Evolutionary conservation across 495 filamentous ascomycete species (phyloP).

Genomic region (Podospora bellae-mahoneyi): DNA sequence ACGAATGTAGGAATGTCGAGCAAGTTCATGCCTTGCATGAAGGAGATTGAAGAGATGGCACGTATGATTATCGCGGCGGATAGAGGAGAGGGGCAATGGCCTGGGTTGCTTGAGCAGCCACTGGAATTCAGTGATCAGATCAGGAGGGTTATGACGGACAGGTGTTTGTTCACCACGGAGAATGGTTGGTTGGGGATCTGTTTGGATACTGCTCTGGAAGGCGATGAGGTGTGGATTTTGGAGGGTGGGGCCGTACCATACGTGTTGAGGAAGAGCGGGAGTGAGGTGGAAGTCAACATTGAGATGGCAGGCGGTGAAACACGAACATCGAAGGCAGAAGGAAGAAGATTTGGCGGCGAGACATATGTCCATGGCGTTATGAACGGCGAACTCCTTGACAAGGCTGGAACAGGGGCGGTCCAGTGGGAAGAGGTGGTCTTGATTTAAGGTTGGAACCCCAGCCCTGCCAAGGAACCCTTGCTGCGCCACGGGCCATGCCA

Average conservation of each 20-base stretch:
- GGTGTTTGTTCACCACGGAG: conserved; percentile 11
- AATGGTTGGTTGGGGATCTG: conserved; percentile 14
- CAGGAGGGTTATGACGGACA: conserved; percentile 11
- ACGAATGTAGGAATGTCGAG: background rate
- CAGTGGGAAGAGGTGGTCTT: conserved; percentile 5
- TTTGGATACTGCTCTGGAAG: conserved; percentile 6
- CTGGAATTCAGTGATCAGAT: conserved; percentile 16
- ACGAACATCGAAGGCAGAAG: background rate
- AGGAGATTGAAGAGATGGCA: conserved; percentile 6
- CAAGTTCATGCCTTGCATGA: conserved; percentile 3
- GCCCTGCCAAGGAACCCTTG: too few relatives aligned
- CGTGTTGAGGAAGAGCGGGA: background rate
- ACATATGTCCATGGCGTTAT: conserved; percentile 16
- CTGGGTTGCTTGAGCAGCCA: background rate
- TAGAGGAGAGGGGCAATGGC: conserved; percentile 12
- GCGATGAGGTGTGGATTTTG: conserved; percentile 19
- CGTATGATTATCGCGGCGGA: conserved; percentile 3
- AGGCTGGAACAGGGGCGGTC: background rate
- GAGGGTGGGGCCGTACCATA: conserved; percentile 17
- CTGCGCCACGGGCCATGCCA: too few relatives aligned
- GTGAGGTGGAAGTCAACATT: background rate
- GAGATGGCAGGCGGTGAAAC: background rate
- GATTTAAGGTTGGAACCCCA: background rate
- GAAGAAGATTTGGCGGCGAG: conserved; percentile 7
- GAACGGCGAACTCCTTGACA: background rate